phyloP scores from a whole-genome alignment of 2,329 filamentous ascomycete species.

The Iodosphaeria phyllophila region DNA sequence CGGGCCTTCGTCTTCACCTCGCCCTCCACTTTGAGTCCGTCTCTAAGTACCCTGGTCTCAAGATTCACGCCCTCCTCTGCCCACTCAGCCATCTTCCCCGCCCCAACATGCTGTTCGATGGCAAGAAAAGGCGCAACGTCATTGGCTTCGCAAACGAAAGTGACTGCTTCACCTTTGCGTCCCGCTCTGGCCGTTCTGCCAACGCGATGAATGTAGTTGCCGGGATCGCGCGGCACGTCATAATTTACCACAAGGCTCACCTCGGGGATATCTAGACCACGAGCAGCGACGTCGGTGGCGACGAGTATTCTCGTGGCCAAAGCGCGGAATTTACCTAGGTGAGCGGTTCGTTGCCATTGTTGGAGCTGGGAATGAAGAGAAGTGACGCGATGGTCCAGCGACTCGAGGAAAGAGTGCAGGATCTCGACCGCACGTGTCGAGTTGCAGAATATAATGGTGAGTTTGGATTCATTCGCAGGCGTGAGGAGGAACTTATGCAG shows the following conservation, averaged over 20 bases:
- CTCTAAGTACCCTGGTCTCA: slow-evolving; percentile 73
- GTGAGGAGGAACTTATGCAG: slow-evolving; percentile 78
- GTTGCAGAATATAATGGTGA: slow-evolving; percentile 88
- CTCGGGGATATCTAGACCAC: slow-evolving; percentile 88
- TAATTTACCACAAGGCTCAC: slow-evolving; percentile 87
- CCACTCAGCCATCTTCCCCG: slow-evolving; percentile 70
- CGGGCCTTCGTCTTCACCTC: slow-evolving; percentile 89
- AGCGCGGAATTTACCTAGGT: slow-evolving; percentile 81
- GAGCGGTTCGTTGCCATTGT: slow-evolving; percentile 69
- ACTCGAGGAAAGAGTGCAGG: slow-evolving; percentile 70
- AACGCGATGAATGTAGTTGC: slow-evolving; percentile 94
- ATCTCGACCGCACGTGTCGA: slow-evolving; percentile 75
- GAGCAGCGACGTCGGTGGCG: slow-evolving; percentile 84
- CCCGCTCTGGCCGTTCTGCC: slow-evolving; percentile 91
- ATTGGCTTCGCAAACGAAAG: slow-evolving; percentile 78
- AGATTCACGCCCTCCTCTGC: slow-evolving; percentile 81
- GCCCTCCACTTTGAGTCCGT: slow-evolving; percentile 75
- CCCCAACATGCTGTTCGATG: slow-evolving; percentile 69
- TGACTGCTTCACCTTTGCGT: slow-evolving; percentile 62
- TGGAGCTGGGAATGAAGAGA: slow-evolving; percentile 75
- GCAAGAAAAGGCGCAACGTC: slow-evolving; percentile 83
- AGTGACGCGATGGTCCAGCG: slow-evolving; percentile 78
- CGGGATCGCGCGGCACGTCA: slow-evolving; percentile 77
- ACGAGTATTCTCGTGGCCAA: slow-evolving; percentile 77
- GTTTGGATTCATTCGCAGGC: slow-evolving; percentile 53